Evolutionary conservation across 176 grass and related monocot genomes (phyloP).

Genomic region (Olyra latifolia): DNA sequence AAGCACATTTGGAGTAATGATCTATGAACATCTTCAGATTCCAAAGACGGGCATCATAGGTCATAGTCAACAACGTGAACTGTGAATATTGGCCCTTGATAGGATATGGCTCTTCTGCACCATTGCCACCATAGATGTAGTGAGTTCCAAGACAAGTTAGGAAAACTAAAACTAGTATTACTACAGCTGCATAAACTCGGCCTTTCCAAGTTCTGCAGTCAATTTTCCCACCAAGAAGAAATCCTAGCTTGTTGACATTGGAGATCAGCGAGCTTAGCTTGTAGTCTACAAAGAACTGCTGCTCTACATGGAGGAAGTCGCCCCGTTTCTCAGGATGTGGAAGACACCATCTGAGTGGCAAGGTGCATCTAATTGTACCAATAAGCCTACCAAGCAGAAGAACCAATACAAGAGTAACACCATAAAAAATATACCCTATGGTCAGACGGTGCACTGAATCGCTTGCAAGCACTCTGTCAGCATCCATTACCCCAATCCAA

Average conservation of each 20-base stretch:
- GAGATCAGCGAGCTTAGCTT: slow-evolving; percentile 47
- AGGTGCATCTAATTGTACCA: slow-evolving; percentile 60
- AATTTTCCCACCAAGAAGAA: slow-evolving; percentile 56
- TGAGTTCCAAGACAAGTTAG: slow-evolving; percentile 80
- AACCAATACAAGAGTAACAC: slow-evolving; percentile 46
- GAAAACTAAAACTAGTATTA: slow-evolving; percentile 30
- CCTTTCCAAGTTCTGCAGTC: slow-evolving; percentile 54
- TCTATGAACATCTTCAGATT: slow-evolving; percentile 87
- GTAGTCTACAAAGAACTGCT: slow-evolving; percentile 37
- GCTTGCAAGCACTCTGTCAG: slow-evolving; percentile 63
- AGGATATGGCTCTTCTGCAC: slow-evolving; percentile 65
- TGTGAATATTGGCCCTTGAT: slow-evolving; percentile 69
- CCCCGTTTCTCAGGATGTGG: slow-evolving; percentile 59
- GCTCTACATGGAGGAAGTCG: slow-evolving; percentile 25
- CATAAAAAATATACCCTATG: slow-evolving; percentile 64
- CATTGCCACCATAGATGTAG: slow-evolving; percentile 66
- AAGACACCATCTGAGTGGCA: slow-evolving; percentile 55
- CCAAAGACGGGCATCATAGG: slow-evolving; percentile 81
- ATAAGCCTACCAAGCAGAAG: slow-evolving; percentile 56
- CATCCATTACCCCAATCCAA: slow-evolving; percentile 93
- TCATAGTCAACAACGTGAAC: slow-evolving; percentile 95
- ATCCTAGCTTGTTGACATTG: slow-evolving; percentile 46
- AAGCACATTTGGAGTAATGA: slow-evolving; percentile 92
- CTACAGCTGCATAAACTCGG: slow-evolving; percentile 28
- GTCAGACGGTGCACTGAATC: slow-evolving; percentile 45